Evolutionary conservation across 257 asterid genomes (phyloP).

Genomic region (Nicotiana tabacum): DNA sequence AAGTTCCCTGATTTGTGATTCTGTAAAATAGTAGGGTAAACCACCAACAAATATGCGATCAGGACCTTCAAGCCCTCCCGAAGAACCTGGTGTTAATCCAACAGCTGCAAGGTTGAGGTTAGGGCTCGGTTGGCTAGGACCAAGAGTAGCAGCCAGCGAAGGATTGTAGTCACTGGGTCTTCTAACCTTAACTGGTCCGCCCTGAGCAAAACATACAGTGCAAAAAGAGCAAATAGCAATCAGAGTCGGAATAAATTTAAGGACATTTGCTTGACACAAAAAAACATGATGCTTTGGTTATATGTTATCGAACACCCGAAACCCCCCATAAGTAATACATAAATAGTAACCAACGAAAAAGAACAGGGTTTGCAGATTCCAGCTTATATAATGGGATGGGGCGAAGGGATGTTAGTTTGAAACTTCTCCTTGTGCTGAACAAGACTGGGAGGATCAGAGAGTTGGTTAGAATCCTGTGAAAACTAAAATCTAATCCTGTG

Average conservation of each 20-base stretch:
- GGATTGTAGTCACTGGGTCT: conserved; percentile 97
- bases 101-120: conserved; percentile 82
- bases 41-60: conserved; percentile 97
- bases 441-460: neutral
- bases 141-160: conserved; percentile 90
- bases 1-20: conserved; percentile 86
- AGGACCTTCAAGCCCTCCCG: conserved; percentile 96
- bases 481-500: no score
- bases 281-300: neutral
- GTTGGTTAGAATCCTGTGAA: neutral
- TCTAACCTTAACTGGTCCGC: conserved; percentile 96
- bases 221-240: neutral
- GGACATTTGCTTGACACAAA: neutral
- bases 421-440: neutral
- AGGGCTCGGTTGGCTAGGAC: conserved; percentile 92
- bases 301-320: neutral
- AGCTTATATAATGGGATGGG: neutral
- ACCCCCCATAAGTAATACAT: neutral
- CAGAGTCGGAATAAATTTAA: neutral
- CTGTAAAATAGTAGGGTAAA: conserved; percentile 87
- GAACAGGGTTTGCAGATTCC: neutral
- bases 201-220: conserved; percentile 37
- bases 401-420: neutral
- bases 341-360: neutral
- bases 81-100: conserved; percentile 85